Evolutionary conservation across 805 yeast species (phyloP).

Genomic region (Teunomyces cretensis): DNA sequence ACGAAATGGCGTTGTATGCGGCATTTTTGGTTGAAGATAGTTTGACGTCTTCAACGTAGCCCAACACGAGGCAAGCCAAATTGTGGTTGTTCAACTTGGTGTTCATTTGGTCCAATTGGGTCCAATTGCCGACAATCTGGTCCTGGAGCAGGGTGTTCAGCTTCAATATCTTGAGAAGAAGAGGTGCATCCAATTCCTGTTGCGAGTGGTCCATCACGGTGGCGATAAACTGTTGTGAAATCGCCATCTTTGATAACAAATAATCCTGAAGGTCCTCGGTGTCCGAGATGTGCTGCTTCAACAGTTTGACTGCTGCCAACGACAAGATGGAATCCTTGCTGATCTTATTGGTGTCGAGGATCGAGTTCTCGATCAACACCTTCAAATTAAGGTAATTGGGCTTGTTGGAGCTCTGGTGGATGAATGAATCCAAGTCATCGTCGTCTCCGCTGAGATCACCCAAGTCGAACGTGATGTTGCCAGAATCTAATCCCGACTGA

Average conservation of each 20-base stretch:
- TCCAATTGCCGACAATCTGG: conserved; percentile 19
- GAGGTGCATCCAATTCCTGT: conserved; percentile 49
- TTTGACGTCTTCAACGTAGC: conserved; percentile 46
- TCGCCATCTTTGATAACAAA: conserved; percentile 26
- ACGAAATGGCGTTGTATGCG: conserved; percentile 2
- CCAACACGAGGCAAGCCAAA: conserved; percentile 44
- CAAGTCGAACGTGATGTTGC: conserved; percentile 15
- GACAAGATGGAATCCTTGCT: conserved; percentile 34
- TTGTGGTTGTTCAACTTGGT: conserved; percentile 40
- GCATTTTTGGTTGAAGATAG: conserved; percentile 14
- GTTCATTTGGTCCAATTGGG: conserved; percentile 29
- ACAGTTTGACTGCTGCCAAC: conserved; percentile 22
- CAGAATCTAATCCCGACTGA: conserved; percentile 30
- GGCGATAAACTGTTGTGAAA: conserved; percentile 34
- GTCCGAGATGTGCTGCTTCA: conserved; percentile 30
- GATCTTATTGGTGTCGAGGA: conserved; percentile 38
- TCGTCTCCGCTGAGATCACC: conserved; percentile 8
- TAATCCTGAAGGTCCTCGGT: conserved; percentile 31
- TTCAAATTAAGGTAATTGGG: conserved; percentile 39
- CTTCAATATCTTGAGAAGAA: conserved; percentile 31
- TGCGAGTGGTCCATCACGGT: conserved; percentile 48
- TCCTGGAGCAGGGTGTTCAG: conserved; percentile 32
- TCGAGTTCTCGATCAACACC: conserved; percentile 45
- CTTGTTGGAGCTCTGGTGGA: conserved; percentile 14
- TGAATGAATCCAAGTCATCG: conserved; percentile 16